A percentile compares a stretch with the other conserved stretches of the same genome.
Conservation (phyloP, 768 basidiomycete genomes). For the Leccinum incarnatum region DNA sequence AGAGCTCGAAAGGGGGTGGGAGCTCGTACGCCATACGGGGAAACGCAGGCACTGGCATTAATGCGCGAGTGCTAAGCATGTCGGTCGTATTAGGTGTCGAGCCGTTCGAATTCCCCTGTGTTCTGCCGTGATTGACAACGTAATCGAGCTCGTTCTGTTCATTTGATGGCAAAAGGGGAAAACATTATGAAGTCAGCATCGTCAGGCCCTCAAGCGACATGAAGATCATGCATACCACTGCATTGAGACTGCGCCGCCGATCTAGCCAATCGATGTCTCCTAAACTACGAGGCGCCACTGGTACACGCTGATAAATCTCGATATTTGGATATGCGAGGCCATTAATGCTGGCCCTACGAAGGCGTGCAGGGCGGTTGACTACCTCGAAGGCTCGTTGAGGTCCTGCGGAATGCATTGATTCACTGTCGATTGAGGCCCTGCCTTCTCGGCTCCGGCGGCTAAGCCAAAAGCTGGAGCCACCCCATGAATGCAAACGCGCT, state of each 20-base stretch:
- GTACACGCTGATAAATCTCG: conserved; percentile 46
- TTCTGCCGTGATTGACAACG: conserved; percentile 54
- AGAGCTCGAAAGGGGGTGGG: conserved; percentile 37
- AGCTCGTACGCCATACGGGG: conserved; percentile 29
- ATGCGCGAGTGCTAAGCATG: conserved; percentile 41
- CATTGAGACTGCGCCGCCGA: conserved; percentile 66
- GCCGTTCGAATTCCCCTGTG: conserved; percentile 33
- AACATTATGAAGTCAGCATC: conserved; percentile 21
- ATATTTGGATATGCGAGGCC: conserved; percentile 41
- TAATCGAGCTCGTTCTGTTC: conserved; percentile 73
- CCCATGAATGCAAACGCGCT: conserved; percentile 37
- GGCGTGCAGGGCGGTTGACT: conserved; percentile 47
- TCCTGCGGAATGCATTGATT: conserved; percentile 33
- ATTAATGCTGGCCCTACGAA: conserved; percentile 50
- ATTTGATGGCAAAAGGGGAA: conserved; percentile 12
- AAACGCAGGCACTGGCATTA: conserved; percentile 28
- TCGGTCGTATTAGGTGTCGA: conserved; percentile 55
- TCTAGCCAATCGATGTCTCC: conserved; percentile 80
- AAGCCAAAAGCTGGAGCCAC: conserved; percentile 37
- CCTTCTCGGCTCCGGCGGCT: conserved; percentile 35
- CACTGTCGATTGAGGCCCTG: conserved; percentile 41
- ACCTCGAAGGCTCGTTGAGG: conserved; percentile 46
- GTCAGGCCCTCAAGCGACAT: conserved; percentile 13
- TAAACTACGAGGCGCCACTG: conserved; percentile 48
- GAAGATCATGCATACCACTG: conserved; percentile 51